Evolutionary conservation across 176 grass and related monocot species (phyloP), one percentile per base, ranked within the genome.

Genomic region (Ensete glaucum): DNA sequence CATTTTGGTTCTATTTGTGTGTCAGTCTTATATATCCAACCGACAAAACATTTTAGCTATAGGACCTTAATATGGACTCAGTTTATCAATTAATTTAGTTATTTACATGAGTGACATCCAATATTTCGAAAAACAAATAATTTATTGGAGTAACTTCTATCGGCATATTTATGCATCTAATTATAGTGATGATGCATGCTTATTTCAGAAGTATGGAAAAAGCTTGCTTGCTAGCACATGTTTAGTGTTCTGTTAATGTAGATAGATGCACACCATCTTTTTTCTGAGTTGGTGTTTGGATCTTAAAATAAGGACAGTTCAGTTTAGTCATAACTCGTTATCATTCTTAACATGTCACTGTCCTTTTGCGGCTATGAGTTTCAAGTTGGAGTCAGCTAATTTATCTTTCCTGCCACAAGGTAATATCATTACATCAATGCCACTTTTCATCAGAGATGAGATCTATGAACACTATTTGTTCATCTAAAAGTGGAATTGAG

Each of bases 1-100:
- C 53, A 70, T 51, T 72, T 76, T 53, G 25, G 75, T 76, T 7
- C 16, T 52, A 65, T 56, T 64, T 71, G 34, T 76, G 50, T 78
- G 55, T 77, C 62, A 13, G 43, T 29, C 65, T 25, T 10, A 52
- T 29, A 53, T 22, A 10, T 76, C 34, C 11, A 55, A 80, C 48
- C 29, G 15, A 71, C 74, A 80, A 58, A 14, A 51, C 81, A 65
- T 27, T 9, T 11, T 11, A 65, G 60, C 21, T 65, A 65, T 21
- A 65, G 63, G 23, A 8, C 57, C 57, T n/a, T 4, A 60, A 60
- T 60, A 43, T 43, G 34, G 34, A 43, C 34, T 43, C 34, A 43
- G 34, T 43, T 43, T 43, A 43, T 43, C 34, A 43, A 43, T 43
- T 67, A 29, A 60, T 14, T 29, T 67, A 67, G 64, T 10, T 67